Evolutionary conservation across 257 asterid genomes (phyloP), one percentile per base, ranked within the genome.

Genomic region (Avicennia marina): DNA sequence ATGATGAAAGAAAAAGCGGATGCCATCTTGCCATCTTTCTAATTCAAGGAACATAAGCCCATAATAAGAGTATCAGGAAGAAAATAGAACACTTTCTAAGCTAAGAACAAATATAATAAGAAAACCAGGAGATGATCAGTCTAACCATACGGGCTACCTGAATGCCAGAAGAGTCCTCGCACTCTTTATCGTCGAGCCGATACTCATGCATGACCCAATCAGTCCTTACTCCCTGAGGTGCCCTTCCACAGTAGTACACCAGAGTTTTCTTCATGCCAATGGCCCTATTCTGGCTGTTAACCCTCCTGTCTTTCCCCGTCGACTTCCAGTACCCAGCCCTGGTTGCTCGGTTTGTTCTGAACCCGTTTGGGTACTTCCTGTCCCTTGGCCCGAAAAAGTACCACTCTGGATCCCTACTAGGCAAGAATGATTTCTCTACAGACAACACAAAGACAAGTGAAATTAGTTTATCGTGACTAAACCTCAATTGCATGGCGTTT

Each of bases 191-290:
- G 18, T 78, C 88, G 0, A 83, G 86, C 18, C 89, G 82, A 72
- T 83, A 83, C 52, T 83, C 93, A 47, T 83, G 93, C 93, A 83
- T 83, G 1, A 80, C 93, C 93, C 88, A 83, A 34, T 83, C 93
- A 16, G 89, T 83, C 38, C 89, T 60, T 27, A 75, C 75, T 22
- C 93, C 93, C 58, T 80, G 89, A 26, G 93, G 93, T 56, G 93
- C 93, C 49, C 93, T 64, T 10, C 88, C 89, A 8, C 75, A 63
- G 46, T 83, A 83, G 64, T 83, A 83, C 22, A 83, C 89, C 68
- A 83, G 49, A 11, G 93, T 83, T 64, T 83, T 83, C 80, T 83
- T 83, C 88, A 83, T 83, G 38, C 88, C 93, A 20, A 83, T 73
- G 1, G 84, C 65, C 57, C 86, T 63, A 58, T 78, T 80, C 62